phyloP scores from a whole-genome alignment of 2,329 filamentous ascomycete genomes.

The Hypoxylon sp. region DNA sequence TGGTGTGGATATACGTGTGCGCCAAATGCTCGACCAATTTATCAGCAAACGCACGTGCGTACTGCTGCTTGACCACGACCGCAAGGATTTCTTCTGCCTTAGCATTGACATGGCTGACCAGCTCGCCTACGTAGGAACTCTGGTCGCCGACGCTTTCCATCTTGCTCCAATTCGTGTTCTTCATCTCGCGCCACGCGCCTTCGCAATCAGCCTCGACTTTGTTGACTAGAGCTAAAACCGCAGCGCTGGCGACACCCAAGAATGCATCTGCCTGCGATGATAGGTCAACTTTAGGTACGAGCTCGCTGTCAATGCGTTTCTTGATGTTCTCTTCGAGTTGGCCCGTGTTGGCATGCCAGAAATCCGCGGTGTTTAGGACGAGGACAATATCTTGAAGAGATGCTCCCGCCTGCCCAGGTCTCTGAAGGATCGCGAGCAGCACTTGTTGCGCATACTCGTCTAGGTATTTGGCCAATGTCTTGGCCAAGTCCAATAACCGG shows the following conservation, averaged over 20 bases:
- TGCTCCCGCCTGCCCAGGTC: slow-evolving; percentile 67
- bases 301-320: slow-evolving; percentile 85
- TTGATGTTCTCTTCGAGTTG: slow-evolving; percentile 97
- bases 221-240: slow-evolving; percentile 86
- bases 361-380: slow-evolving; percentile 96
- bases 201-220: slow-evolving; percentile 88
- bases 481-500: slow-evolving; percentile 85
- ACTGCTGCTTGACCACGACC: slow-evolving; percentile 89
- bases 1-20: slow-evolving; percentile 82
- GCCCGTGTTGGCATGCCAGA: slow-evolving; percentile 93
- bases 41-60: slow-evolving; percentile 94
- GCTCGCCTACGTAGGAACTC: slow-evolving; percentile 89
- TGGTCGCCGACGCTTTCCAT: slow-evolving; percentile 95
- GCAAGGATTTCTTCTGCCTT: slow-evolving; percentile 82
- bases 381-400: slow-evolving; percentile 82
- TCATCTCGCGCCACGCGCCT: slow-evolving; percentile 95
- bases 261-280: slow-evolving; percentile 96
- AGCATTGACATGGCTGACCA: slow-evolving; percentile 80
- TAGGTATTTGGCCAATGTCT: slow-evolving; percentile 89
- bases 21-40: slow-evolving; percentile 93
- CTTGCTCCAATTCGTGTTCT: slow-evolving; percentile 93
- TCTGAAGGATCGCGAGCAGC: slow-evolving; percentile 78
- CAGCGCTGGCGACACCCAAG: slow-evolving; percentile 91
- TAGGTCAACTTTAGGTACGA: slow-evolving; percentile 83
- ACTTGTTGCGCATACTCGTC: slow-evolving; percentile 97